Evolutionary conservation across 805 yeast genomes (phyloP).

Genomic region (Cyberlindnera veronae): DNA sequence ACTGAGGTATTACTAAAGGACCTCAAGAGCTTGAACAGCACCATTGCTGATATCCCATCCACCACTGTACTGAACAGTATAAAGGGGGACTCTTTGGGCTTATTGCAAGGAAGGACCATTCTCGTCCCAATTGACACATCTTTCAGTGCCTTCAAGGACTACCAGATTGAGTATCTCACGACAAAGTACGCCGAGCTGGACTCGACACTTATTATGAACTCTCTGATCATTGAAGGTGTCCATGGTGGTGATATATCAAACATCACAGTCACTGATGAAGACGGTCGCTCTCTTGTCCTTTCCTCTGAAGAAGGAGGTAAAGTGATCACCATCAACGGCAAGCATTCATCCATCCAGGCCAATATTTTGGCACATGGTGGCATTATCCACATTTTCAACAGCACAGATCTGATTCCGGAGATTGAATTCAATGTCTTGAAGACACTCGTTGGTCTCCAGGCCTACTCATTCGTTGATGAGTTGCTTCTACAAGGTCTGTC

Average conservation of each 20-base stretch:
- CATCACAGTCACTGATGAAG: conserved; percentile 23
- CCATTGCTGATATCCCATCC: conserved; percentile 23
- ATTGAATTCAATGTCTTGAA: conserved; percentile 51
- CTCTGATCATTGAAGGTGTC: conserved; percentile 38
- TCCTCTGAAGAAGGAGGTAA: conserved; percentile 31
- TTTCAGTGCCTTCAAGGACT: conserved; percentile 32
- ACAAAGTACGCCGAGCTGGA: conserved; percentile 31
- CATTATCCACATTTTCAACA: conserved; percentile 45
- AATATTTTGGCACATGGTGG: conserved; percentile 47
- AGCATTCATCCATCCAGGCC: conserved; percentile 31
- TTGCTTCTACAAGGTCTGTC: conserved; percentile 55
- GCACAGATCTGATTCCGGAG: conserved; percentile 23
- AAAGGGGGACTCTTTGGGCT: conserved; percentile 11
- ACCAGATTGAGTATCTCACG: conserved; percentile 44
- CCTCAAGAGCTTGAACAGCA: conserved; percentile 35
- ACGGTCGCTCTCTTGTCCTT: conserved; percentile 25
- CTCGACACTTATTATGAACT: conserved; percentile 26
- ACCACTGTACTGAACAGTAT: conserved; percentile 4
- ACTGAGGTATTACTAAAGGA: conserved; percentile 43
- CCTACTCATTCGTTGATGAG: conserved; percentile 66
- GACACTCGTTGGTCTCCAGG: conserved; percentile 55
- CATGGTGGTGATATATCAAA: conserved; percentile 39
- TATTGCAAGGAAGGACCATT: conserved; percentile 36
- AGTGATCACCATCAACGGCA: conserved; percentile 33
- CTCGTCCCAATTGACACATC: conserved; percentile 44